phyloP scores from a whole-genome alignment of 2,329 filamentous ascomycete species.

The Xylaria sp. region DNA sequence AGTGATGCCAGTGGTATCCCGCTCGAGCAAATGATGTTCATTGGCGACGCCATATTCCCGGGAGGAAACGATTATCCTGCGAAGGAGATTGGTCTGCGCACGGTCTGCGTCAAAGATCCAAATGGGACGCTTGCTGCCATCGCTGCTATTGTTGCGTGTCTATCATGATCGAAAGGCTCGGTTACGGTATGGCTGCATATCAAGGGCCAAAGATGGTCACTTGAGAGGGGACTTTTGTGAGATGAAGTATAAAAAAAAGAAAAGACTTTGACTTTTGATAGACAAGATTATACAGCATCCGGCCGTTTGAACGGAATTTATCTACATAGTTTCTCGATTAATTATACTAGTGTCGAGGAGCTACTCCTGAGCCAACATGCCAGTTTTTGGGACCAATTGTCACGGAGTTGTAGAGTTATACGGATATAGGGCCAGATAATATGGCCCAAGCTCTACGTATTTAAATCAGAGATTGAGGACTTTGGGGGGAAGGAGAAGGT shows the following conservation, averaged over 20 bases:
- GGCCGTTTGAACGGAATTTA: too few relatives aligned
- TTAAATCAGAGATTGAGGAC: too few relatives aligned
- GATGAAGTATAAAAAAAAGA: background rate
- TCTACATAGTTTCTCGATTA: too few relatives aligned
- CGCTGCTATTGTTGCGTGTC: constrained; percentile 39
- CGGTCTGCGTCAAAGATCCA: constrained; percentile 41
- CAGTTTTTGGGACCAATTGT: too few relatives aligned
- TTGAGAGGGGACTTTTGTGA: background rate
- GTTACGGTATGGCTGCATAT: background rate
- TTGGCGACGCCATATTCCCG: constrained; percentile 51
- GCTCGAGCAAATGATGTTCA: constrained; percentile 54
- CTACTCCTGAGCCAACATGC: too few relatives aligned
- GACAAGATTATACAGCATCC: background rate
- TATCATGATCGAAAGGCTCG: constrained; percentile 7
- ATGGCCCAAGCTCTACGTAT: too few relatives aligned
- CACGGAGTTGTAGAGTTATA: too few relatives aligned
- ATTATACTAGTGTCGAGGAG: too few relatives aligned
- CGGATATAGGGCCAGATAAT: too few relatives aligned
- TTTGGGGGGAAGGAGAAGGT: too few relatives aligned
- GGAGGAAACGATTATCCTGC: constrained; percentile 54
- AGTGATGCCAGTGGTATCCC: constrained; percentile 48
- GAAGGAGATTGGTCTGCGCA: constrained; percentile 48
- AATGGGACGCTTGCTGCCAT: constrained; percentile 42
- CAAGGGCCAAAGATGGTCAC: background rate
- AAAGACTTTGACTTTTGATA: background rate